A percentile compares a stretch with the other conserved stretches of the same genome.
These are phyloP conservation scores for Turritis glabra DNA, from an alignment of 345 rosid genomes.

Conservation along the genomic window DNA sequence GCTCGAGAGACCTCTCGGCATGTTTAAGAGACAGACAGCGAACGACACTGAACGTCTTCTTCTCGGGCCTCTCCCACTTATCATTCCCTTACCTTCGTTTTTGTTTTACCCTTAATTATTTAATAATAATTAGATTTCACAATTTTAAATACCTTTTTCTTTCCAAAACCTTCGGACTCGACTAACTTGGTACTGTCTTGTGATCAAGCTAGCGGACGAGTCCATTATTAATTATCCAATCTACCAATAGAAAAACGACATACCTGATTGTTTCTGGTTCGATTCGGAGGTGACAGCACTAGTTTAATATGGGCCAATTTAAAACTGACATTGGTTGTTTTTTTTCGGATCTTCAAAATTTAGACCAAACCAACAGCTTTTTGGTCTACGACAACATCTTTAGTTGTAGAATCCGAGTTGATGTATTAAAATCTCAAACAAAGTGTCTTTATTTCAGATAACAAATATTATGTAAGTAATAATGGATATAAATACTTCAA, in stretches of 20 bases:
- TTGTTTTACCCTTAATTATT: not conserved
- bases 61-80: conserved; percentile 40
- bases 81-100: conserved; percentile 21
- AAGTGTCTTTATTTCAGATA: not conserved
- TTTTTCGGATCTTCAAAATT: not conserved
- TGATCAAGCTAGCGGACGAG: not conserved
- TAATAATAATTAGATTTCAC: not conserved
- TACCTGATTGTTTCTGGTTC: not conserved
- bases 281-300: conserved; percentile 12
- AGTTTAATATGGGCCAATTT: not conserved
- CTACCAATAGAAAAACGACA: not conserved
- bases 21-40: conserved; percentile 35
- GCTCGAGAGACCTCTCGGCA: conserved; percentile 43
- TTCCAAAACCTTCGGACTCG: conserved; percentile 28
- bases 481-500: not conserved
- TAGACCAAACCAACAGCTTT: not conserved
- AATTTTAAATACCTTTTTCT: not conserved
- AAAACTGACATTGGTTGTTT: not conserved
- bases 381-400: conserved; percentile 16
- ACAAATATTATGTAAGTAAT: not conserved
- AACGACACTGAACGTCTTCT: conserved; percentile 33
- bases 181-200: not conserved
- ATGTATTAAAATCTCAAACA: not conserved
- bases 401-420: too few species aligned
- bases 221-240: not conserved